Evolutionary conservation across 805 yeast genomes (phyloP), one percentile per base, ranked within the genome.

Genomic region (Wickerhamiella dianesei): DNA sequence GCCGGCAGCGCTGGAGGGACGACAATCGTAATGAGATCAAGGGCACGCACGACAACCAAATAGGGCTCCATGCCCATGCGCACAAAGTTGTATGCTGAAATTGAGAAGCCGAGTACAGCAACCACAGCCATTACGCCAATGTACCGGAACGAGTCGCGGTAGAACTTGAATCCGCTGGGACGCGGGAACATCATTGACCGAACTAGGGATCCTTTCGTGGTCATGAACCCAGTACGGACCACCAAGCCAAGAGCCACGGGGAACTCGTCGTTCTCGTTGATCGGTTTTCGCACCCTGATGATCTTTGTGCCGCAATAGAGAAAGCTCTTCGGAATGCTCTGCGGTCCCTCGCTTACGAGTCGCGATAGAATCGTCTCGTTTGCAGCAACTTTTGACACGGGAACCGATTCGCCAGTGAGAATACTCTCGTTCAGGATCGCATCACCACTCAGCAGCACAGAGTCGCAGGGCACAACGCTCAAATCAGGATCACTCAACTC

Each of bases 1-100:
- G 98, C 98, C 0, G 99, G 99, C 41, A 92, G 71, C 0, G 98
- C 98, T 1, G 99, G 99, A 1, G 99, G 99, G 1, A 92, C 96
- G 4, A 92, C 98, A 61, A 92, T 87, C 0, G 99, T 92, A 46
- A 92, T 81, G 45, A 92, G 76, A 65, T 92, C 99, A 47, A 92
- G 68, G 0, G 97, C 97, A 55, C 99, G 74, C 47, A 92, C 67
- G 4, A 88, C 71, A 69, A 92, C 89, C 35, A 81, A 64, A 42
- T 70, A 70, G 51, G 74, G 73, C 3, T 81, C 78, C 36, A 92
- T 63, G 0, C 94, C 92, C 50, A 92, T 65, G 55, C 76, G 70
- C 50, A 89, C 73, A 62, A 92, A 92, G 59, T 86, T 84, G 52
- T 80, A 69, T 2, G 95, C 84, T 39, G 95, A 85, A 51, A 83